phyloP scores from a whole-genome alignment of 352 stramenopile genomes.

The Phytophthora palmivora region DNA sequence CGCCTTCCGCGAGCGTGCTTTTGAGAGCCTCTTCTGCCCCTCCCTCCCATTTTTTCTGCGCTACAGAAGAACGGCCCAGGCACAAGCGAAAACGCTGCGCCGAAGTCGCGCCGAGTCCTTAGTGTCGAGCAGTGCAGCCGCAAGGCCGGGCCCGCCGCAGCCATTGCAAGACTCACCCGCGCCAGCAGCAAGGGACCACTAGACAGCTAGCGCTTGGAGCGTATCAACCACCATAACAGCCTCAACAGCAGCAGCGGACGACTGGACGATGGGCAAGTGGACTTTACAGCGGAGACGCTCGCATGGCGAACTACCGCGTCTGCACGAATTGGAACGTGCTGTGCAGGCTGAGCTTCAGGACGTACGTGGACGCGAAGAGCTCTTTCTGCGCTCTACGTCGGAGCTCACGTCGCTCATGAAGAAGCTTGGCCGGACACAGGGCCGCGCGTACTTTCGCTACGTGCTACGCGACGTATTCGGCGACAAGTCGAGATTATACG shows the following conservation, averaged over 20 bases:
- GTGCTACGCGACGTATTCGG: slow-evolving; percentile 80
- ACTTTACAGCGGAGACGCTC: slow-evolving; percentile 39
- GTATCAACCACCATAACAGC: slow-evolving; percentile 26
- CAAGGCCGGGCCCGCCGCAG: no score
- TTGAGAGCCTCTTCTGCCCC: no score
- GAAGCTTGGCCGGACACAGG: slow-evolving; percentile 70
- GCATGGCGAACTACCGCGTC: slow-evolving; percentile 60
- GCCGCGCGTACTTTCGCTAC: slow-evolving; percentile 84
- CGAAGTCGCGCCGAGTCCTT: no score
- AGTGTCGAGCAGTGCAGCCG: no score
- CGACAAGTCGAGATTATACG: slow-evolving; percentile 65
- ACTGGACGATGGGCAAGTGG: slow-evolving; percentile 42
- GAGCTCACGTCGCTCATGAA: slow-evolving; percentile 77
- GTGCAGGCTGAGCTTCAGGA: slow-evolving; percentile 71
- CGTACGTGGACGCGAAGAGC: slow-evolving; percentile 67
- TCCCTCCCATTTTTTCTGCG: no score
- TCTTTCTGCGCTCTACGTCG: slow-evolving; percentile 83
- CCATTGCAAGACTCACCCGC: slow-evolving; percentile 43
- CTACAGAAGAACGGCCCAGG: no score
- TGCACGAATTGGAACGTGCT: slow-evolving; percentile 73
- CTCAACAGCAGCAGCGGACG: slow-evolving; percentile 11
- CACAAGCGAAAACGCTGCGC: no score
- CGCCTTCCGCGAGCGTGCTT: slow-evolving; percentile 26
- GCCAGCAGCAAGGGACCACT: slow-evolving; percentile 5
- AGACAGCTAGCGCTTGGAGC: slow-evolving; percentile 4